Percentiles rank a stretch among this genome's conserved stretches.
These are phyloP conservation scores for Hanseniaspora valbyensis DNA, from an alignment of 805 yeast genomes.

Conservation along the genomic window DNA sequence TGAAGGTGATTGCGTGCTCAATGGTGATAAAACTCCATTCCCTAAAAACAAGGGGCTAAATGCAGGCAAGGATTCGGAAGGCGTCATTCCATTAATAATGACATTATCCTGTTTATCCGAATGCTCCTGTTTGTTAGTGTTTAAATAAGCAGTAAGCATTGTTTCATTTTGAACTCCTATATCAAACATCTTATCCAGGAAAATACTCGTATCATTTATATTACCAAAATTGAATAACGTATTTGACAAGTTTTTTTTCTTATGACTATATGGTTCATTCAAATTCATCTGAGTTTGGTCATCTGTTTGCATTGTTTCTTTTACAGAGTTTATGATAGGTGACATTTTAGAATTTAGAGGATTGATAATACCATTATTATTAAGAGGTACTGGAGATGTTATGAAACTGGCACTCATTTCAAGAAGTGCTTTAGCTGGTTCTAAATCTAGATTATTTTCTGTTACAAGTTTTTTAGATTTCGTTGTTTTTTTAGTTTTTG, in stretches of 20 bases:
- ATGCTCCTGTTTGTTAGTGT: slow-evolving; percentile 1
- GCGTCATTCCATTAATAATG: background rate
- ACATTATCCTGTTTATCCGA: background rate
- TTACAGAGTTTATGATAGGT: too few species aligned
- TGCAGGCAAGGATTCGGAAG: background rate
- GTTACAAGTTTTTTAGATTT: background rate
- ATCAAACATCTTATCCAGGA: slow-evolving; percentile 16
- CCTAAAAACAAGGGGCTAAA: background rate
- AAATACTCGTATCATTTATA: slow-evolving; percentile 13
- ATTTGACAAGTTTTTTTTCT: slow-evolving; percentile 15
- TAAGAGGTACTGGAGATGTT: background rate
- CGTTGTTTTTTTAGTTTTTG: background rate
- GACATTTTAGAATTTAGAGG: background rate
- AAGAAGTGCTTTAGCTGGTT: slow-evolving; percentile 4
- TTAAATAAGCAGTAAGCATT: slow-evolving; percentile 11
- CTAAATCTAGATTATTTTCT: background rate
- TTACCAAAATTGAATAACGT: slow-evolving; percentile 12
- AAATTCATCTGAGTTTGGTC: background rate
- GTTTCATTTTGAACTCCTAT: slow-evolving; percentile 14
- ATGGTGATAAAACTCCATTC: background rate
- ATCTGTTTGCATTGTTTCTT: too few species aligned
- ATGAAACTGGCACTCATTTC: slow-evolving; percentile 11
- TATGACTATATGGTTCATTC: background rate
- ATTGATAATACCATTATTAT: background rate
- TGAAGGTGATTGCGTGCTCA: background rate